These are phyloP conservation scores for Puya raimondii DNA, from an alignment of 176 grass and related monocot species.

Conservation along the genomic window DNA sequence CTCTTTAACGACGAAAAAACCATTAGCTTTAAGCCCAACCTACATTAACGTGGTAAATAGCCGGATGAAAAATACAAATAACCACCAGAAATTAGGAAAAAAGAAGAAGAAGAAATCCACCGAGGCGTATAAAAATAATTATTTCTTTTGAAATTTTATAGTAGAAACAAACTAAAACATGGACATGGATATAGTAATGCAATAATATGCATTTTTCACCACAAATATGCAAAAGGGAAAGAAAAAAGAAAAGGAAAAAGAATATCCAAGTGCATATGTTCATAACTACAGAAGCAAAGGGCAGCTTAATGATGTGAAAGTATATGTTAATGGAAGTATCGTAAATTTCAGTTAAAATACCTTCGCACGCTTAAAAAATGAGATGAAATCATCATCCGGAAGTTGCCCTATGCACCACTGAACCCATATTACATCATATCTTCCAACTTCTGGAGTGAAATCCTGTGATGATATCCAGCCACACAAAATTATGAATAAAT, in stretches of 20 bases:
- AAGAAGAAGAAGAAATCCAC: not conserved
- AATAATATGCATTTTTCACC: not conserved
- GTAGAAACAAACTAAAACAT: not conserved
- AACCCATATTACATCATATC: slow-evolving; percentile 99
- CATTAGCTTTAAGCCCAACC: slow-evolving; percentile 89
- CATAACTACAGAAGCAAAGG: slow-evolving; percentile 10
- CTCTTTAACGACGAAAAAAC: slow-evolving; percentile 94
- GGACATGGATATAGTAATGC: not conserved
- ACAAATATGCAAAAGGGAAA: not conserved
- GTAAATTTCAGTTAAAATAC: slow-evolving; percentile 11
- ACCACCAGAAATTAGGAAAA: too few relatives aligned
- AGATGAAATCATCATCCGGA: slow-evolving; percentile 89
- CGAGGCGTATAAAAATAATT: not conserved
- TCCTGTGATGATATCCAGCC: slow-evolving; percentile 28
- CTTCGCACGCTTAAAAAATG: slow-evolving; percentile 90
- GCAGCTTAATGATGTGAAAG: not conserved
- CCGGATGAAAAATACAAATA: not conserved
- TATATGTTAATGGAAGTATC: not conserved
- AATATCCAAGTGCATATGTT: not conserved
- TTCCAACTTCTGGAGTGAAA: slow-evolving; percentile 72
- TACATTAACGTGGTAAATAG: slow-evolving; percentile 25
- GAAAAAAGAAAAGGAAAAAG: not conserved
- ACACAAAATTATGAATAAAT: slow-evolving; percentile 4
- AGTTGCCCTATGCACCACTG: slow-evolving; percentile 99
- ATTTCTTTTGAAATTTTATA: not conserved